These are phyloP conservation scores for Xylaria acuta DNA, from an alignment of 495 filamentous ascomycete genomes.

Conservation along the genomic window DNA sequence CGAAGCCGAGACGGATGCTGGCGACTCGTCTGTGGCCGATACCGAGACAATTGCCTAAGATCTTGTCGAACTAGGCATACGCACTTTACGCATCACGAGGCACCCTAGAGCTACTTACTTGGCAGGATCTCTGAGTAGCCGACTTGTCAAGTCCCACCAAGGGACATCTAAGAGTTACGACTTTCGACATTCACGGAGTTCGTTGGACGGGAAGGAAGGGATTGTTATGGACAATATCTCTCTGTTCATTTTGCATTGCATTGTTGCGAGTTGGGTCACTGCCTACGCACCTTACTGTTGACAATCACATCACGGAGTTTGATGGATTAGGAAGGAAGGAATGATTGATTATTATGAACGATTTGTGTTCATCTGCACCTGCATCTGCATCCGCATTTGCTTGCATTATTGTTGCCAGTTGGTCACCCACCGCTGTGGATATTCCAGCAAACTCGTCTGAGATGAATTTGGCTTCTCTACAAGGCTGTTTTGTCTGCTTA, in stretches of 20 bases:
- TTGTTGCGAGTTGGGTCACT: conserved; percentile 2
- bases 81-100: background rate
- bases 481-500: background rate
- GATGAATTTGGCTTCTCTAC: background rate
- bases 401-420: background rate
- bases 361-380: background rate
- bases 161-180: background rate
- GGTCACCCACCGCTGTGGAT: background rate
- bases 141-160: background rate
- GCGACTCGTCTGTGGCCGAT: background rate
- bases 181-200: background rate
- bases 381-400: background rate
- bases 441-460: background rate
- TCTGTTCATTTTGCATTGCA: background rate
- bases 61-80: background rate
- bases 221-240: background rate
- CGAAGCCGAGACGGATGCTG: background rate
- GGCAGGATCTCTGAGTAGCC: background rate
- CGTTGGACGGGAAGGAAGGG: background rate
- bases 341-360: background rate
- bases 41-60: background rate
- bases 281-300: background rate
- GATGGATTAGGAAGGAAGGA: background rate
- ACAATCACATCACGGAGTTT: background rate
- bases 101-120: background rate